Evolutionary conservation across 2,329 filamentous ascomycete genomes (phyloP), one percentile per base, ranked within the genome.

Genomic region (Dendryphion nanum): DNA sequence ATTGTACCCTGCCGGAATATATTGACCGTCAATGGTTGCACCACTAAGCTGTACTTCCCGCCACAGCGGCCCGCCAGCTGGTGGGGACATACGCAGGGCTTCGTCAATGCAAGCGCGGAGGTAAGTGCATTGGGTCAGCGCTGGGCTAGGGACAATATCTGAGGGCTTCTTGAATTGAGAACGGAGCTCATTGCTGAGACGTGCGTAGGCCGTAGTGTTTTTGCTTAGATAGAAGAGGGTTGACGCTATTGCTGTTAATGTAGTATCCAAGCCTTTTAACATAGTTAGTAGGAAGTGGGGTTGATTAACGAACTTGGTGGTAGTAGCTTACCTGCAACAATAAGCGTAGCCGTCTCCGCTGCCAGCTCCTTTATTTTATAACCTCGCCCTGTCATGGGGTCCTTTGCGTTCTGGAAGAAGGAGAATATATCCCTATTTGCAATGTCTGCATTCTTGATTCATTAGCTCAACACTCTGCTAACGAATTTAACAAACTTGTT

Each of bases 91-190:
- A 15, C 61, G 55, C 48, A 65, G 45, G 0, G 59, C 41, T 41
- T 65, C 61, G 32, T 59, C 53, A 30, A 64, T 55, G 38, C 60
- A 61, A 18, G 59, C 57, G 3, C 51, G 50, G 1, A 65, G 47
- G 28, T 54, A 64, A 2, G 23, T 23, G 28, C 55, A 55, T 16
- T 19, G 26, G 20, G 31, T 44, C 23, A 26, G 23, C n/a, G 8
- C n/a, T 26, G 23, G 23, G n/a, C 23, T 26, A n/a, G 23, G 8
- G 23, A 26, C 23, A n/a, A 26, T 26, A 8, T 26, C 23, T 8
- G 23, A 8, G 23, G 8, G 8, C 8, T n/a, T 26, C 8, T 8
- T 26, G 23, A 50, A 52, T 1, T 30, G 40, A 16, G 16, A 29
- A 8, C 23, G 24, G 18, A 52, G 36, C 35, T 52, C 49, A 1